Evolutionary conservation across 2,329 filamentous ascomycete genomes (phyloP), one percentile per base, ranked within the genome.

Genomic region (Pseudogymnoascus sp.): DNA sequence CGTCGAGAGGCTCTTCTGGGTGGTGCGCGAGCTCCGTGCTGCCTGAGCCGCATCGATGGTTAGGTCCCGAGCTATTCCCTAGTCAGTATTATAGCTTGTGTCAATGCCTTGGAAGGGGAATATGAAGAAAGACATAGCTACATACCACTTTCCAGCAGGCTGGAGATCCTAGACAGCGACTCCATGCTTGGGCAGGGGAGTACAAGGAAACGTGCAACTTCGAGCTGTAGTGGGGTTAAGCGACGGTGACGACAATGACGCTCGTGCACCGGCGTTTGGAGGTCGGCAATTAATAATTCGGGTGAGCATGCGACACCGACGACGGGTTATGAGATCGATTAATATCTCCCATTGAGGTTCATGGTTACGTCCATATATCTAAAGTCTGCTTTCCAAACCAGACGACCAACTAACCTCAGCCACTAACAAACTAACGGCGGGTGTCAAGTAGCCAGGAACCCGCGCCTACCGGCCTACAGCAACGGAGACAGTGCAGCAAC

Each of bases 11-110:
- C 86, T 84, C 61, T 85, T 84, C 25, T 84, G 80, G 36, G 85
- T 80, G 68, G 81, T 80, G 64, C 85, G 81, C 64, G 82, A 80
- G 73, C 79, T 83, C 71, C 91, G 85, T 69, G 92, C 92, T 69
- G 92, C 91, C 75, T 92, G 91, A 70, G 94, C 93, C 68, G 94
- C 94, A 83, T 99, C 94, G 77, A 99, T 86, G 63, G 94, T 99
- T 73, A 99, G 87, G 78, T 97, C 94, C 77, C 94, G 89, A 73
- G 94, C 94, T 96, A 78, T 48, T 61, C 60, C 38, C 7, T 39
- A 25, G 58, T 59, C 35, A 59, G 58, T 7, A 27, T 39, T 9
- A 51, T 15, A 62, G 31, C 17, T 21, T 31, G 61, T 2, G 58
- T 35, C 13, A 48, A 38, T 44, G 55, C 62, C 42, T 15, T 33